Evolutionary conservation across 1,284 basidiomycete genomes (phyloP).

Genomic region (Cutaneotrichosporon cavernicola): DNA sequence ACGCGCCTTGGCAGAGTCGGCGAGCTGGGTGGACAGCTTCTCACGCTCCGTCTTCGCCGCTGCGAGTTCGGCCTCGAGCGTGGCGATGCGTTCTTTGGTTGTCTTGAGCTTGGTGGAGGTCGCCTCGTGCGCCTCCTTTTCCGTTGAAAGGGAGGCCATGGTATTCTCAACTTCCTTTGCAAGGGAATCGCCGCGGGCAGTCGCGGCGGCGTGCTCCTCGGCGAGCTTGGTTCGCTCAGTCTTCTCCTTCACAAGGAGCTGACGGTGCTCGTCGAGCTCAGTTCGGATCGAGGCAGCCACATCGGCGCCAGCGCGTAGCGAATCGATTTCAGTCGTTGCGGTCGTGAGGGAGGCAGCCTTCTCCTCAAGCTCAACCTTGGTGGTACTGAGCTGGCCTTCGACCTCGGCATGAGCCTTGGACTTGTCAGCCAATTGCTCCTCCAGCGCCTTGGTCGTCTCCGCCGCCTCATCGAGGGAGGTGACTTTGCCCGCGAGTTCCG

Average conservation of each 20-base stretch:
- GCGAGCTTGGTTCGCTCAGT: conserved; percentile 11
- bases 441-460: background rate
- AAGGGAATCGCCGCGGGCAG: conserved; percentile 13
- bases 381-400: conserved; percentile 10
- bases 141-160: conserved; percentile 9
- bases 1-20: conserved; percentile 4
- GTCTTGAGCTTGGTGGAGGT: conserved; percentile 12
- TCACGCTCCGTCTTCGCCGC: conserved; percentile 13
- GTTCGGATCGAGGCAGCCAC: conserved; percentile 19
- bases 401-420: conserved; percentile 11
- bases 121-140: conserved; percentile 7
- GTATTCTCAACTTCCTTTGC: conserved; percentile 14
- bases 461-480: background rate
- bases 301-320: conserved; percentile 26
- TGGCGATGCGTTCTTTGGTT: conserved; percentile 9
- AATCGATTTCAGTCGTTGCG: conserved; percentile 21
- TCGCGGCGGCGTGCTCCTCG: conserved; percentile 11
- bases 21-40: background rate
- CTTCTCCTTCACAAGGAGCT: conserved; percentile 13
- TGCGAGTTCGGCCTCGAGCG: conserved; percentile 22
- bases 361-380: conserved; percentile 10
- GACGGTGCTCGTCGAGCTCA: conserved; percentile 18
- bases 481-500: conserved; percentile 9
- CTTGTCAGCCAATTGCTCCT: conserved; percentile 10
- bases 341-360: conserved; percentile 6